A percentile compares a stretch with the other conserved stretches of the same genome.
phyloP scores from a whole-genome alignment of 176 grass and related monocot genomes.

The Poa annua region DNA sequence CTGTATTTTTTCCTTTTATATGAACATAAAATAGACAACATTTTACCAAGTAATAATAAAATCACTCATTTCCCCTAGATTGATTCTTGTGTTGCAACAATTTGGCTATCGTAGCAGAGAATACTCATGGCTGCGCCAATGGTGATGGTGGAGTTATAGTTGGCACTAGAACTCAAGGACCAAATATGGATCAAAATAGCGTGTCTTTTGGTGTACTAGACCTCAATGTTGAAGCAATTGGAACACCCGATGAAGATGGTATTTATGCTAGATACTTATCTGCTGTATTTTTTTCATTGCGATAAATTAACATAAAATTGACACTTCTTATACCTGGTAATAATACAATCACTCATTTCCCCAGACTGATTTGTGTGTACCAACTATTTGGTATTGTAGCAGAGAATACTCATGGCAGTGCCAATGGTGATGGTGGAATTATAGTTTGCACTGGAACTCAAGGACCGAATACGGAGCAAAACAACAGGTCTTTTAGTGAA shows the following conservation, averaged over 20 bases:
- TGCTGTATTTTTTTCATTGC: not conserved
- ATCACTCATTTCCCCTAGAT: not conserved
- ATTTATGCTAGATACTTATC: not conserved
- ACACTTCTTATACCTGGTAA: conserved; percentile 9
- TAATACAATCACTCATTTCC: not conserved
- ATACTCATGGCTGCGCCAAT: not conserved
- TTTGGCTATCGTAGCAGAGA: not conserved
- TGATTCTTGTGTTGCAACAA: not conserved
- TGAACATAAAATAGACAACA: conserved; percentile 6
- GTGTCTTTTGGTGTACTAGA: not conserved
- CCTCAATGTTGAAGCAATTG: not conserved
- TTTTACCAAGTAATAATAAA: not conserved
- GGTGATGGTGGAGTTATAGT: not conserved
- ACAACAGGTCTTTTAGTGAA: conserved; percentile 11
- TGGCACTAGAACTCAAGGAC: not conserved
- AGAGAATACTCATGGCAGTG: not conserved
- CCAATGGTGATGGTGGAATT: not conserved
- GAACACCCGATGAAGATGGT: not conserved
- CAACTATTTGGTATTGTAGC: not conserved
- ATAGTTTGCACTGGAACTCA: not conserved
- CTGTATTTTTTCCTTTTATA: not conserved
- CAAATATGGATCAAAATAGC: conserved; percentile 14
- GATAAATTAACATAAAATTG: conserved; percentile 3
- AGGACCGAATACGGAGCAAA: conserved; percentile 9
- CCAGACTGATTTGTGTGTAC: not conserved